Base-by-base conservation (phyloP, 345 rosid species). In the Dipteronia dyeriana region DNA sequence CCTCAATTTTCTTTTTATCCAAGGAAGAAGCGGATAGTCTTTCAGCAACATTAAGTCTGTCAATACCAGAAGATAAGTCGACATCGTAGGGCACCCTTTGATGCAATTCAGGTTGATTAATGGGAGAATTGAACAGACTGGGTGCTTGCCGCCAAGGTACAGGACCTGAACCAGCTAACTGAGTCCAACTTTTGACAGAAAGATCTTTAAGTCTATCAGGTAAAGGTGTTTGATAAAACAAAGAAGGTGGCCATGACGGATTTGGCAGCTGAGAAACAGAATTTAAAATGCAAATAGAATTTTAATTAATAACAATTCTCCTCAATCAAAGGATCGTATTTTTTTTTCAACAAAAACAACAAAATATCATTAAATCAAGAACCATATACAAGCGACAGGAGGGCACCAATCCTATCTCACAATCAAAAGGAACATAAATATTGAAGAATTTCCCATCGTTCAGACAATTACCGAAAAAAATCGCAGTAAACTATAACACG, bases 121-220 rank as follows among this genome's bases (percentile, higher is more conserved):
- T 82, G 13, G 90, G 82, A 70, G 97, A 85, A 83, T 80, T 85
- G 82, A 89, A 88, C 65, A 88, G 75, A 78, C 78, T 85, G 67
- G 95, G 91, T 20, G 97, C 95, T 86, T 85, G 97, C 70, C 88
- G 86, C 94, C 88, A 88, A 68, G 91, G 93, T 22, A 87, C 90
- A 62, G 93, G 95, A 77, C 96, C 92, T 56, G 93, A 86, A 79
- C 91, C 89, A 68, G 90, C 86, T 75, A 93, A 85, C 53, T 88
- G 91, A 83, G 79, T 83, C 98, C 92, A 90, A 76, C 75, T 84
- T 79, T 89, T 90, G 56, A 78, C 80, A 73, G 94, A 75, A 75
- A 79, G 54, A 79, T 89, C 94, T 68, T 85, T 87, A 60, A 79
- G 75, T 80, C 88, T 88, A 73, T 91, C 95, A 25, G 94, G 54